Evolutionary conservation across 1,139 yeast species (phyloP).

Genomic region (Candida buenavistaensis): DNA sequence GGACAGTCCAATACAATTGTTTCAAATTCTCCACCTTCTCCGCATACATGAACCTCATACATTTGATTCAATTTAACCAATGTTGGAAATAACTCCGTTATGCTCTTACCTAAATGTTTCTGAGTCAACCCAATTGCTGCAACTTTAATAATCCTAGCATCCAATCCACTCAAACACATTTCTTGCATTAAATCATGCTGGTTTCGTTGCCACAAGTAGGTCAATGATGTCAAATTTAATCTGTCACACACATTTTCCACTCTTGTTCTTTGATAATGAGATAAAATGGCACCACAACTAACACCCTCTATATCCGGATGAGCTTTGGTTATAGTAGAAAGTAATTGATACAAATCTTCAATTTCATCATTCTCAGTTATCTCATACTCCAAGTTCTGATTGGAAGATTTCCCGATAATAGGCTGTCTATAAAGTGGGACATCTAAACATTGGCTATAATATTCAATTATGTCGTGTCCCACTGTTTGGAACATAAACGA

Average conservation of each 20-base stretch:
- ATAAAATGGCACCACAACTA: slow-evolving; percentile 92
- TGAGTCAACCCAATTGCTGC: slow-evolving; percentile 84
- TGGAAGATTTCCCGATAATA: slow-evolving; percentile 58
- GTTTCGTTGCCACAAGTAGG: slow-evolving; percentile 87
- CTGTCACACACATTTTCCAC: slow-evolving; percentile 88
- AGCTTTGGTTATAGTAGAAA: slow-evolving; percentile 41
- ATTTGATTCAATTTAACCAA: slow-evolving; percentile 56
- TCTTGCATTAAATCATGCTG: slow-evolving; percentile 79
- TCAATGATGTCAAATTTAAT: slow-evolving; percentile 63
- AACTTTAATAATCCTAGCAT: slow-evolving; percentile 86
- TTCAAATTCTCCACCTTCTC: slow-evolving; percentile 98
- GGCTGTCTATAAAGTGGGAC: slow-evolving; percentile 78
- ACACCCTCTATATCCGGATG: slow-evolving; percentile 84
- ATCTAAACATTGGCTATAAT: slow-evolving; percentile 68
- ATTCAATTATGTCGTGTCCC: slow-evolving; percentile 78
- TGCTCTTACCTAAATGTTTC: slow-evolving; percentile 64
- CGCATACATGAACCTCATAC: slow-evolving; percentile 91
- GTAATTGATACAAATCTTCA: slow-evolving; percentile 66
- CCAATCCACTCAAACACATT: slow-evolving; percentile 71
- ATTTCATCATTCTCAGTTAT: slow-evolving; percentile 76
- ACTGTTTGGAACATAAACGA: slow-evolving; percentile 98
- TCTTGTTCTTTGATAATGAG: slow-evolving; percentile 89
- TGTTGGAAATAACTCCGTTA: slow-evolving; percentile 61
- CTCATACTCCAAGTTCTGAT: slow-evolving; percentile 68
- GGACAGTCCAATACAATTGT: slow-evolving; percentile 90